Evolutionary conservation across 495 filamentous ascomycete genomes (phyloP).

Genomic region (Viridothelium virens): DNA sequence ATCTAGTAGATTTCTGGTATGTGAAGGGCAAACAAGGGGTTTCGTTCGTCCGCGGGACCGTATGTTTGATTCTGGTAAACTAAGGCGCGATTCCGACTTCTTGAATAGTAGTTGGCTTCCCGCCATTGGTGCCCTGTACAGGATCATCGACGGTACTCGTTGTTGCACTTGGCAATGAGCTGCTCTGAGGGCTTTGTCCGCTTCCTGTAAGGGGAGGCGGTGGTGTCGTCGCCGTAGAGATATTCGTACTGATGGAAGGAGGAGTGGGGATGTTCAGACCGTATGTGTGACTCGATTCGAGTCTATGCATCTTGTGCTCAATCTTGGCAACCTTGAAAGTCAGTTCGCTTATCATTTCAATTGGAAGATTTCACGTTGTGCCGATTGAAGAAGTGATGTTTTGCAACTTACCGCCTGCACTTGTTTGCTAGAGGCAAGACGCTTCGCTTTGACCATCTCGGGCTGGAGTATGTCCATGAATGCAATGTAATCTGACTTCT

Average conservation of each 20-base stretch:
- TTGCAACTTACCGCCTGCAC: slow-evolving; percentile 36
- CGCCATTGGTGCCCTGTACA: slow-evolving; percentile 20
- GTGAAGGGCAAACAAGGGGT: no score
- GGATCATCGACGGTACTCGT: slow-evolving; percentile 46
- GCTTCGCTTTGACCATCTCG: slow-evolving; percentile 64
- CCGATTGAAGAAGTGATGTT: background rate
- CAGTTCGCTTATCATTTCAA: slow-evolving; percentile 8
- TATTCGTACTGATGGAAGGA: slow-evolving; percentile 37
- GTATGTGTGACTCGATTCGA: background rate
- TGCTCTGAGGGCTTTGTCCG: slow-evolving; percentile 58
- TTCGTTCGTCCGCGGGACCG: no score
- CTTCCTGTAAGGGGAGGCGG: slow-evolving; percentile 55
- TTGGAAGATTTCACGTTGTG: background rate
- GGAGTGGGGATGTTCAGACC: slow-evolving; percentile 26
- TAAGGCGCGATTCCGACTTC: slow-evolving; percentile 6
- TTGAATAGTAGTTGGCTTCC: background rate
- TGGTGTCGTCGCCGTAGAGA: slow-evolving; percentile 43
- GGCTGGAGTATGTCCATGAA: slow-evolving; percentile 69
- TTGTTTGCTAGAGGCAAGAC: slow-evolving; percentile 69
- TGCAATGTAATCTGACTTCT: slow-evolving; percentile 53
- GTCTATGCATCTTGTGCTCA: slow-evolving; percentile 37
- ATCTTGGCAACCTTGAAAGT: slow-evolving; percentile 20
- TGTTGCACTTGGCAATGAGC: slow-evolving; percentile 51
- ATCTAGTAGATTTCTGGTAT: background rate
- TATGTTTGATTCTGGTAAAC: no score